These are phyloP conservation scores for Picochlorum sp. DNA, from an alignment of 139 green algal genomes.

Conservation along the genomic window DNA sequence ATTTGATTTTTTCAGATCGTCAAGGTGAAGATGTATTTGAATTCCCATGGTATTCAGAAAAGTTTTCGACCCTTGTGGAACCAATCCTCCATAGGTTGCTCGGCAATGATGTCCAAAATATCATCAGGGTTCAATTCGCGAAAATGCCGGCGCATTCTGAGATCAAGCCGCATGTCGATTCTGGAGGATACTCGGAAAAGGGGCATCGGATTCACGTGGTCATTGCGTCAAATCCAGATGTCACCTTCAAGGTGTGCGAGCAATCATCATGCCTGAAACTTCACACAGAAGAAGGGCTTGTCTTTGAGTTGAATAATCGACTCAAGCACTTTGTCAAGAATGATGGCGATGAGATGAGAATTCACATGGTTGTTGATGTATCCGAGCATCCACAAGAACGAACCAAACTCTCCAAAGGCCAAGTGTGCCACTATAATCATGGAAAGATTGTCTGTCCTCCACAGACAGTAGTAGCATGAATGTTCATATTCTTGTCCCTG, in stretches of 20 bases:
- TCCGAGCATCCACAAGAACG: constrained; percentile 27
- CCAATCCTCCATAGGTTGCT: constrained; percentile 48
- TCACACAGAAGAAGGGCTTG: constrained; percentile 46
- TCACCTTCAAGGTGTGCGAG: constrained; percentile 13
- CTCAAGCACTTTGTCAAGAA: constrained; percentile 40
- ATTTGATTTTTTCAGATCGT: constrained; percentile 54
- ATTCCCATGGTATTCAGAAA: constrained; percentile 52
- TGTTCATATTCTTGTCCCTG: neutral
- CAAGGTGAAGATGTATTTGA: constrained; percentile 38
- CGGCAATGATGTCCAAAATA: constrained; percentile 33
- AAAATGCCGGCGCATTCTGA: constrained; percentile 38
- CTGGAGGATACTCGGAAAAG: constrained; percentile 43
- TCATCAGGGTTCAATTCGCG: constrained; percentile 63
- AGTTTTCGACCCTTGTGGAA: constrained; percentile 40
- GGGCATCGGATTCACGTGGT: constrained; percentile 59
- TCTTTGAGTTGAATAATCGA: constrained; percentile 64
- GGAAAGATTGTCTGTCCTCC: constrained; percentile 8
- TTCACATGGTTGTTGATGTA: constrained; percentile 59
- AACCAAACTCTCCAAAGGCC: constrained; percentile 28
- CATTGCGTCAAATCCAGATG: constrained; percentile 5
- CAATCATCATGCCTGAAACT: constrained; percentile 24
- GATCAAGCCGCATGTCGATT: constrained; percentile 48
- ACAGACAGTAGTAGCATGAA: neutral
- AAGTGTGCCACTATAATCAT: constrained; percentile 36
- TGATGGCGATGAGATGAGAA: constrained; percentile 14